Base-by-base conservation (phyloP, 1,139 yeast species). In the Saccharomyces uvarum region DNA sequence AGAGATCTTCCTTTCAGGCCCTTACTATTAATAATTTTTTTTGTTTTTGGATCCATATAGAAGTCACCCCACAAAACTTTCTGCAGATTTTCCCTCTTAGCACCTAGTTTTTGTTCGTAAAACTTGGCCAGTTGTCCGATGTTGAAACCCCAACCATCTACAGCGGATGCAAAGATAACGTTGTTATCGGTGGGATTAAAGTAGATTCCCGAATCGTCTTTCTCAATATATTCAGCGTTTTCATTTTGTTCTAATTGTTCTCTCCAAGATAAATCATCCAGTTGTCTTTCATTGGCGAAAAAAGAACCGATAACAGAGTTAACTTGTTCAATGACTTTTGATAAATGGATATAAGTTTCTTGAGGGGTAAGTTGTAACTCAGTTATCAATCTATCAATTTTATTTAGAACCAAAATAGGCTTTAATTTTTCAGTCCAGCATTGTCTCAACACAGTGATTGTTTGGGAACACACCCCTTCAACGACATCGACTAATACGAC, bases 111-210 rank as follows among this genome's bases (percentile, higher is more conserved):
- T 44, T 83, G 81, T 72, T 86, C 95, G 67, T 89, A 89, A 46
- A 95, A 83, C 56, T 87, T 84, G 4, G 97, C 88, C 72, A 93
- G 87, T 57, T 95, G 96, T 56, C 88, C 82, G 44, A 95, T 77
- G 52, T 90, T 87, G 70, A 95, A 95, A 0, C 98, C 99, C 99
- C 99, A 95, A 3, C 98, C 98, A 71, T 93, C 99, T 26, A 87
- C 77, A 0, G 99, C 99, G 47, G 96, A 86, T 0, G 97, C 91
- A 74, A 95, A 93, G 1, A 95, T 83, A 5, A 95, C 98, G 67
- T 95, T 95, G 68, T 91, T 90, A 65, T 81, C 80, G 53, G 87
- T 90, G 0, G 99, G 99, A 9, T 89, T 80, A 62, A 95, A 95
- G 67, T 95, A 95, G 46, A 93, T 73, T 62, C 86, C 95, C 50